Conservation (phyloP, 140 eudicot species). For the Stevia rebaudiana region DNA sequence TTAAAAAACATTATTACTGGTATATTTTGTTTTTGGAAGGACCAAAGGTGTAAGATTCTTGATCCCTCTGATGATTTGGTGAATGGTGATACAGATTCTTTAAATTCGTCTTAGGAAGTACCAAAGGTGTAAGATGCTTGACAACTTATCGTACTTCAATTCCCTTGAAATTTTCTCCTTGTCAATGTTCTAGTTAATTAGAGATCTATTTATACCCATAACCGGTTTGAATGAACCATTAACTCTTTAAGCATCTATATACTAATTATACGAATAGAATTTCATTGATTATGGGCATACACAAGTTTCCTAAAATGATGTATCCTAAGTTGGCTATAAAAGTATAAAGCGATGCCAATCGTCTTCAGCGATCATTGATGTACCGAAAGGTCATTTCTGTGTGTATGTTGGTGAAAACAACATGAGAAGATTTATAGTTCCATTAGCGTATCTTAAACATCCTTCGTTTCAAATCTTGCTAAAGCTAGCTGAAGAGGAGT, state of each 20-base stretch:
- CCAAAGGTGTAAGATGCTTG: background rate
- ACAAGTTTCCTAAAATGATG: slow-evolving; percentile 1
- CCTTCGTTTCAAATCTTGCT: slow-evolving; percentile 30
- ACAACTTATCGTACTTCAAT: background rate
- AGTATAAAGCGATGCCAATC: background rate
- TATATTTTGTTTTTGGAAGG: background rate
- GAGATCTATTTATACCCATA: slow-evolving; percentile 4
- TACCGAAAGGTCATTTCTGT: slow-evolving; percentile 34
- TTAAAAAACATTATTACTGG: background rate
- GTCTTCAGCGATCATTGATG: background rate
- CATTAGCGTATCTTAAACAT: slow-evolving; percentile 33
- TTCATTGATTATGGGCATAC: background rate
- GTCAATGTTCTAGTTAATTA: background rate
- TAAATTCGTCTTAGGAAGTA: background rate
- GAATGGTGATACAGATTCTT: background rate
- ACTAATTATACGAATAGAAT: background rate
- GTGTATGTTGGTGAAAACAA: slow-evolving; percentile 38
- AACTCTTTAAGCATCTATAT: background rate
- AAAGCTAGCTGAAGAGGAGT: slow-evolving; percentile 15
- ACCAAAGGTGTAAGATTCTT: slow-evolving; percentile 6
- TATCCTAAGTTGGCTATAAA: background rate
- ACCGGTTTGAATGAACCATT: background rate
- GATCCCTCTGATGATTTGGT: background rate
- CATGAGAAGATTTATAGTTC: slow-evolving; percentile 30
- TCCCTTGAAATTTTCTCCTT: slow-evolving; percentile 1